Evolutionary conservation across 345 rosid species (phyloP), one percentile per base, ranked within the genome.

Genomic region (Brassica carinata): DNA sequence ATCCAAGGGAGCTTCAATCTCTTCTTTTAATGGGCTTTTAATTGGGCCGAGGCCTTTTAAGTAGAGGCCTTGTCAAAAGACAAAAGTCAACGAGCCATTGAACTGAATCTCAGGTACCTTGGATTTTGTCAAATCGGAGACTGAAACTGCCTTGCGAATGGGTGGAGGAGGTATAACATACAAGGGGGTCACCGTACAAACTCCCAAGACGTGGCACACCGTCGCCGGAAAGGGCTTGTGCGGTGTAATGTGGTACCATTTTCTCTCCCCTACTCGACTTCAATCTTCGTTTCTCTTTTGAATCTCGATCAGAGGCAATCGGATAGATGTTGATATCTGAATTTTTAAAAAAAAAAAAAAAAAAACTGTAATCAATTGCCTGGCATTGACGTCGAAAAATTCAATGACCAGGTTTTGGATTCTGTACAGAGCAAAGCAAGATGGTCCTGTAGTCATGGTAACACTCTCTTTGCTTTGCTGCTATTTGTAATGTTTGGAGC

Each of bases 391-490:
- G 0, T 27, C 23, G 30, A 27, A 27, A 27, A 27, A 27, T 27
- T 27, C 30, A 27, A 27, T 27, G 30, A 27, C 30, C 90, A 95
- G 99, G 99, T 95, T 93, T 83, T 95, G 99, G 99, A 81, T 95
- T 64, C 80, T 95, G 36, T 93, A 95, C 82, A 84, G 99, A 85
- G 99, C 99, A 76, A 93, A 95, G 87, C 86, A 95, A 84, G 99
- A 95, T 76, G 99, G 93, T 63, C 99, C 99, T 65, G 97, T 95
- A 70, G 93, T 95, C 33, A 73, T 95, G 98, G 99, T 93, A 82
- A 85, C 87, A 64, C 4, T 38, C 61, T 55, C 61, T 55, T 55
- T 55, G 3, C 23, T 9, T 17, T 3, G 18, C 7, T 55, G 61
- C 58, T n/a, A 15, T 27, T 27, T 27, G 30, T 27, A 27, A 27